A percentile compares a stretch with the other conserved stretches of the same genome.
phyloP scores from a whole-genome alignment of 2,329 filamentous ascomycete genomes.

The Aspergillus sp. region DNA sequence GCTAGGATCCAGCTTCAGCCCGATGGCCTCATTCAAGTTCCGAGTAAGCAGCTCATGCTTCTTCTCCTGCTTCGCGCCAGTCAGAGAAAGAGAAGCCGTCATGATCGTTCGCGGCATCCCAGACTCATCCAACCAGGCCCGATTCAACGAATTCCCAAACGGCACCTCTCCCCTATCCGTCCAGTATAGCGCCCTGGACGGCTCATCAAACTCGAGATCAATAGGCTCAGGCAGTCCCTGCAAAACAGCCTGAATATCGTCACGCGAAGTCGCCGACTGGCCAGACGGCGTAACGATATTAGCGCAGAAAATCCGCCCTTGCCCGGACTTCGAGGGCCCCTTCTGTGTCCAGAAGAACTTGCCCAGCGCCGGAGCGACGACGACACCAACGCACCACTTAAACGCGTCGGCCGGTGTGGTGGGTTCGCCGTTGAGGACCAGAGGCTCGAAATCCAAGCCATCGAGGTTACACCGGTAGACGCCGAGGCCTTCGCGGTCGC shows the following conservation, averaged over 20 bases:
- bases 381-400: constrained; percentile 49
- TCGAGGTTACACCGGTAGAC: constrained; percentile 29
- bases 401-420: constrained; percentile 10
- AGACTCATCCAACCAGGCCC: constrained; percentile 14
- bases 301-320: constrained; percentile 48
- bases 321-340: constrained; percentile 41
- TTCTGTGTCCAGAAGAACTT: constrained; percentile 55
- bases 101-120: constrained; percentile 18
- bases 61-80: constrained; percentile 6
- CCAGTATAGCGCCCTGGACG: constrained; percentile 44
- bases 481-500: constrained; percentile 35
- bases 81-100: constrained; percentile 7
- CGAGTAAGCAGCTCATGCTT: constrained; percentile 14
- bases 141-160: constrained; percentile 45
- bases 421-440: constrained; percentile 30
- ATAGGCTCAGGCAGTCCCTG: constrained; percentile 46
- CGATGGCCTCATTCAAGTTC: constrained; percentile 41
- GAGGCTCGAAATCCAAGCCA: constrained; percentile 23
- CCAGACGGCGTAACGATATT: constrained; percentile 32
- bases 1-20: constrained; percentile 28
- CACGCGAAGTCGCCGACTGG: constrained; percentile 22
- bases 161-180: constrained; percentile 52
- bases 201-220: constrained; percentile 46
- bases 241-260: constrained; percentile 38
- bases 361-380: constrained; percentile 34